phyloP scores from a whole-genome alignment of 345 rosid species.

The Cardiospermum halicacabum region DNA sequence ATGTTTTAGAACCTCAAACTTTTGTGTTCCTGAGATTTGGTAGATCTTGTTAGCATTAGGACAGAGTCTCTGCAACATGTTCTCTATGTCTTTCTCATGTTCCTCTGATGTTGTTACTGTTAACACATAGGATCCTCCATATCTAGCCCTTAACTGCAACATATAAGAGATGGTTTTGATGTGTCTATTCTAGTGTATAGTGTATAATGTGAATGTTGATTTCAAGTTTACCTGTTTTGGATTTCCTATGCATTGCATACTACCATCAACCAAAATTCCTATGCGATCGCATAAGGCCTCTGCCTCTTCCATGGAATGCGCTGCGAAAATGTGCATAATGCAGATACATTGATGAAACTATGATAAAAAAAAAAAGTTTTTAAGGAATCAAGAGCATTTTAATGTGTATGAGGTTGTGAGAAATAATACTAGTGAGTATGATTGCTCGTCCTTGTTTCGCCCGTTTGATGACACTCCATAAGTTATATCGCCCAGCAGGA shows the following conservation, averaged over 20 bases:
- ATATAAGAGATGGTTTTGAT: not conserved
- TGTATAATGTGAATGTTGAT: not conserved
- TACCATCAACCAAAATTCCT: conserved; percentile 81
- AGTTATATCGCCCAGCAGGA: conserved; percentile 84
- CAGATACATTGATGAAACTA: conserved; percentile 10
- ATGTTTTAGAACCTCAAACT: conserved; percentile 83
- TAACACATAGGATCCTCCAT: conserved; percentile 81
- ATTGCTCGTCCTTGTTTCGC: conserved; percentile 80
- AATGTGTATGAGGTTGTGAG: not conserved
- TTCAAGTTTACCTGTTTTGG: conserved; percentile 62
- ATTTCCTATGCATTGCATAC: conserved; percentile 93
- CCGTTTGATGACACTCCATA: conserved; percentile 81
- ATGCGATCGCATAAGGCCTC: conserved; percentile 82
- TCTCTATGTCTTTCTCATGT: conserved; percentile 62
- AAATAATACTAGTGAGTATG: conserved; percentile 70
- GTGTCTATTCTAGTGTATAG: not conserved
- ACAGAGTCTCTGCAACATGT: conserved; percentile 48
- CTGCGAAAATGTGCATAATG: conserved; percentile 30
- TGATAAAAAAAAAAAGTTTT: not conserved
- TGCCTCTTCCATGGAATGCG: conserved; percentile 99
- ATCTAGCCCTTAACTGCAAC: conserved; percentile 67
- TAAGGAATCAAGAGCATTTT: not conserved
- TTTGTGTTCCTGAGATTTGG: conserved; percentile 88
- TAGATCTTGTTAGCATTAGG: conserved; percentile 68
- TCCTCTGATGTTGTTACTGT: conserved; percentile 69